Evolutionary conservation across 805 yeast genomes (phyloP).

Genomic region (Pichia eremophila): DNA sequence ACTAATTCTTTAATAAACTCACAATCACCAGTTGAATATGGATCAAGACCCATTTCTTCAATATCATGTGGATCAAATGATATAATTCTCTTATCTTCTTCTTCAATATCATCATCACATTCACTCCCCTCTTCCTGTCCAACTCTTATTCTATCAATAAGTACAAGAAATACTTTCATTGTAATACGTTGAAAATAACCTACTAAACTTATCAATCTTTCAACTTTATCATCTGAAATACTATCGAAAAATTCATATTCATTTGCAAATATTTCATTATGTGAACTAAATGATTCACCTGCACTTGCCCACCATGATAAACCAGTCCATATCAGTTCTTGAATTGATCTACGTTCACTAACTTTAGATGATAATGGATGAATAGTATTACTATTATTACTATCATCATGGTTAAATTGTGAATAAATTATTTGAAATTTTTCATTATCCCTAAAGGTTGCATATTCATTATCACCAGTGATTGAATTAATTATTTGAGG

Average conservation of each 20-base stretch:
- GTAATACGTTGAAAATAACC: constrained; percentile 47
- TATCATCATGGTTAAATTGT: constrained; percentile 7
- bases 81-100: not conserved
- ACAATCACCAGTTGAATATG: constrained; percentile 37
- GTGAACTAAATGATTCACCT: constrained; percentile 45
- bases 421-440: constrained; percentile 25
- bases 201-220: constrained; percentile 26
- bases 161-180: constrained; percentile 30
- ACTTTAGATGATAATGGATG: constrained; percentile 15
- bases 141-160: constrained; percentile 27
- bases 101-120: constrained; percentile 16
- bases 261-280: constrained; percentile 29
- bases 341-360: constrained; percentile 41
- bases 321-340: constrained; percentile 56
- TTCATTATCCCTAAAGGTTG: constrained; percentile 31
- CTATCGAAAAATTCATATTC: constrained; percentile 25
- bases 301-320: constrained; percentile 86
- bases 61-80: constrained; percentile 30
- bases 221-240: constrained; percentile 15
- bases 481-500: constrained; percentile 15
- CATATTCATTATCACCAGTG: constrained; percentile 10
- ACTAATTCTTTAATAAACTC: constrained; percentile 35
- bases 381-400: not conserved
- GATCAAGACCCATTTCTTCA: constrained; percentile 51
- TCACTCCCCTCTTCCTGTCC: not conserved